These are phyloP conservation scores for Protea cynaroides DNA, from an alignment of 164 flowering plant genomes.

Conservation along the genomic window DNA sequence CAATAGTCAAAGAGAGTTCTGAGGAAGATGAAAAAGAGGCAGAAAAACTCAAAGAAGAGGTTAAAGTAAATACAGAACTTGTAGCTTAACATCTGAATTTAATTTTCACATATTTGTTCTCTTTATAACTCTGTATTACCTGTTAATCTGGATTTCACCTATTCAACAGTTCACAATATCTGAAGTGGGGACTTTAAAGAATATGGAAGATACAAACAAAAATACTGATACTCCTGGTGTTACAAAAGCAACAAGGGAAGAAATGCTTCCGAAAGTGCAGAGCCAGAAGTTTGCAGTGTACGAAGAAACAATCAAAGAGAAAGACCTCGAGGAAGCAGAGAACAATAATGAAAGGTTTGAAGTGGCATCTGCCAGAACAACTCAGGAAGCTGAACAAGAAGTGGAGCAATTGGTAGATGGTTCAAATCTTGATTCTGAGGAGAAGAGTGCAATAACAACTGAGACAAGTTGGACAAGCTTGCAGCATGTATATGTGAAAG, in stretches of 20 bases:
- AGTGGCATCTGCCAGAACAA: no score
- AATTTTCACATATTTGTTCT: neutral
- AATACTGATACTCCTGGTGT: neutral
- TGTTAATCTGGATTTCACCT: neutral
- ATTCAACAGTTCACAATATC: neutral
- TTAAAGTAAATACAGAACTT: slow-evolving; percentile 2
- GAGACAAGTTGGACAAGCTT: slow-evolving; percentile 4
- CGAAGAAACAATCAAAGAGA: neutral
- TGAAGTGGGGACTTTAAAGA: neutral
- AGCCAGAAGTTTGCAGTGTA: neutral
- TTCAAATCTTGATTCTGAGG: neutral
- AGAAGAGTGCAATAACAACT: neutral
- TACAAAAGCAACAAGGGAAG: neutral
- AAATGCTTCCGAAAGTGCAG: neutral
- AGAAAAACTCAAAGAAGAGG: slow-evolving; percentile 13
- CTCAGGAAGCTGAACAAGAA: neutral
- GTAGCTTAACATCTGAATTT: neutral
- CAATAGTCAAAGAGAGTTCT: slow-evolving; percentile 10
- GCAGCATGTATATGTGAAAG: slow-evolving; percentile 5
- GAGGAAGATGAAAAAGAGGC: slow-evolving; percentile 14
- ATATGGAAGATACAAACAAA: neutral
- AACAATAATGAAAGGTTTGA: neutral
- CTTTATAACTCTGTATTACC: neutral
- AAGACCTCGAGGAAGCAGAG: slow-evolving; percentile 5
- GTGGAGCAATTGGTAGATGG: neutral